Evolutionary conservation across 192 early-diverging fungal genomes (phyloP).

Genomic region (Coemansia reversa): DNA sequence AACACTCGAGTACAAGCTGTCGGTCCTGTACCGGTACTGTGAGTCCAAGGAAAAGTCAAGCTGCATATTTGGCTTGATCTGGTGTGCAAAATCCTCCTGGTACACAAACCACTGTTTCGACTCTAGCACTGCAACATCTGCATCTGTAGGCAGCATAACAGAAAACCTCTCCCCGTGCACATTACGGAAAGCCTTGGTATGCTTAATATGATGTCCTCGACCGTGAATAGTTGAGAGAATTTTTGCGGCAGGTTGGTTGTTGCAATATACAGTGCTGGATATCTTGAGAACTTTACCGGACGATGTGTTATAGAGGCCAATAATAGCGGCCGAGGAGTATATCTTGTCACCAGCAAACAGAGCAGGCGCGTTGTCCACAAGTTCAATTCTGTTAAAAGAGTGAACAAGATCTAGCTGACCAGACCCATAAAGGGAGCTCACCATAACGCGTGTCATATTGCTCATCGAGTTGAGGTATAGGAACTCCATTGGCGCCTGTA

Average conservation of each 20-base stretch:
- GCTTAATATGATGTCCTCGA: conserved; percentile 72
- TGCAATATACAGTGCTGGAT: conserved; percentile 60
- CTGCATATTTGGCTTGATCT: conserved; percentile 53
- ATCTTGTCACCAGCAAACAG: conserved; percentile 74
- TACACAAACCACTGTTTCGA: conserved; percentile 79
- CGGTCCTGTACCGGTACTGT: conserved; percentile 60
- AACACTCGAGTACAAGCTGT: conserved; percentile 63
- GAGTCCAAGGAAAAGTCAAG: conserved; percentile 83
- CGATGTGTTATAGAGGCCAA: conserved; percentile 77
- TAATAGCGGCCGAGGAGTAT: conserved; percentile 65
- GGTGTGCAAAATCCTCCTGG: conserved; percentile 4
- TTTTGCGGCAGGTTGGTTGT: conserved; percentile 65
- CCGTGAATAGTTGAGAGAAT: conserved; percentile 79
- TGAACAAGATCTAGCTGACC: conserved; percentile 85
- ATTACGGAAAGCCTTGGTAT: conserved; percentile 71
- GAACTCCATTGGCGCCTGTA: conserved; percentile 84
- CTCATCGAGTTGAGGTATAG: conserved; percentile 78
- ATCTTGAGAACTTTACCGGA: conserved; percentile 84
- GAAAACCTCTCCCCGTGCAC: conserved; percentile 67
- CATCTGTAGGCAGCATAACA: conserved; percentile 61
- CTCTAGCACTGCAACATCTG: conserved; percentile 80
- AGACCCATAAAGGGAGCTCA: conserved; percentile 82
- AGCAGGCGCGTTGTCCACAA: conserved; percentile 60
- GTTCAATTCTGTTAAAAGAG: conserved; percentile 78
- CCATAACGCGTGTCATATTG: conserved; percentile 76